These are phyloP conservation scores for Pelargonium nanum DNA, from an alignment of 345 rosid species.

Conservation along the genomic window DNA sequence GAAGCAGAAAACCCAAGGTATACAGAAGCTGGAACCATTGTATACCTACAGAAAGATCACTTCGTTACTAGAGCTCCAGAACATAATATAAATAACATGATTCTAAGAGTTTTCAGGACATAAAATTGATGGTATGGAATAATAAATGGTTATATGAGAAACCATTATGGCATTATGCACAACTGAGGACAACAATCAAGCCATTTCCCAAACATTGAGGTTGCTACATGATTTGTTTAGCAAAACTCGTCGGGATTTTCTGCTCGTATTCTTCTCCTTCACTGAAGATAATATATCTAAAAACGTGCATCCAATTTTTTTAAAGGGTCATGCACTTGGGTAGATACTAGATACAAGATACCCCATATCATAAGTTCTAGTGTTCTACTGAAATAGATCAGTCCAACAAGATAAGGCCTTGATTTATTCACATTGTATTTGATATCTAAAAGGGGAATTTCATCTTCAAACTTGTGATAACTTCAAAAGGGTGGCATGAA, in stretches of 20 bases:
- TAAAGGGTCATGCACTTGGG: no score
- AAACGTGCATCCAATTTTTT: not conserved
- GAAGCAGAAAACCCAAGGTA: conserved; percentile 91
- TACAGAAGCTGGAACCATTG: conserved; percentile 77
- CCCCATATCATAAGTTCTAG: not conserved
- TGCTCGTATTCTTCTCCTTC: no score
- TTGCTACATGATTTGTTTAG: no score
- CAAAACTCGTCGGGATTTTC: no score
- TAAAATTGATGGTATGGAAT: no score
- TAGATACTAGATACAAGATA: no score
- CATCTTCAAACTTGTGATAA: no score
- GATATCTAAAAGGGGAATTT: not conserved
- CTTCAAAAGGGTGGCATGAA: no score
- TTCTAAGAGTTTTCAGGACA: not conserved
- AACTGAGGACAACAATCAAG: no score
- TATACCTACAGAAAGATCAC: conserved; percentile 38
- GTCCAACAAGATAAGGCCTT: not conserved
- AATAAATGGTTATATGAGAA: no score
- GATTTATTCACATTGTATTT: not conserved
- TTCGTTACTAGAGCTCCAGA: not conserved
- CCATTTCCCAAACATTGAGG: no score
- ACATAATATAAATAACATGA: not conserved
- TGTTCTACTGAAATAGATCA: not conserved
- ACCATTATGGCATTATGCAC: no score
- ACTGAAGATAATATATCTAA: not conserved